These are phyloP conservation scores for Capsicum rhomboideum DNA, from an alignment of 257 asterid species.

Conservation along the genomic window DNA sequence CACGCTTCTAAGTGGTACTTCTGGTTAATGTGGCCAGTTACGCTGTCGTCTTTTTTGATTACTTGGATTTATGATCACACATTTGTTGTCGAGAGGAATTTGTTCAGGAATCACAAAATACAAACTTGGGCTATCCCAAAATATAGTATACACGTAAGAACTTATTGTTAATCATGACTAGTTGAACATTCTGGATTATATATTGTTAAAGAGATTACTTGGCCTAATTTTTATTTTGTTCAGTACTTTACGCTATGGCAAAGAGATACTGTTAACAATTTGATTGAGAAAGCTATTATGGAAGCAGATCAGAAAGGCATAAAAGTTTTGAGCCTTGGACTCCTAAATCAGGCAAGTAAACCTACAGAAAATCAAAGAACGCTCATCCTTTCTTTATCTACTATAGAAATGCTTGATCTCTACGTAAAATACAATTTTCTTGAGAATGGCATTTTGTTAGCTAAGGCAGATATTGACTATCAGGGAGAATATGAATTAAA, in stretches of 20 bases:
- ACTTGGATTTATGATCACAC: conserved; percentile 15
- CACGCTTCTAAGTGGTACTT: conserved; percentile 23
- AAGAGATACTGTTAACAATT: conserved; percentile 14
- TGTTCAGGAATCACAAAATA: conserved; percentile 9
- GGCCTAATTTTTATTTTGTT: background rate
- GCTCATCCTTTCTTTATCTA: too few species aligned
- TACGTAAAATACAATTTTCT: too few species aligned
- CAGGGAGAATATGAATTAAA: background rate
- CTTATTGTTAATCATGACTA: background rate
- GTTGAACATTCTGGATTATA: background rate
- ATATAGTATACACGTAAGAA: conserved; percentile 50
- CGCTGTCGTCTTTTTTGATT: conserved; percentile 18
- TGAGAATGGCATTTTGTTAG: too few species aligned
- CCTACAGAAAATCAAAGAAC: background rate
- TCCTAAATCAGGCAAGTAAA: conserved; percentile 19
- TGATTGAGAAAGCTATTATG: conserved; percentile 8
- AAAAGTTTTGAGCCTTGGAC: conserved; percentile 23
- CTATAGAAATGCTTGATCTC: too few species aligned
- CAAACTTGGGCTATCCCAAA: conserved; percentile 30
- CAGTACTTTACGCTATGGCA: conserved; percentile 20
- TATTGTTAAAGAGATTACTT: background rate
- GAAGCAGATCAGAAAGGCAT: conserved; percentile 26
- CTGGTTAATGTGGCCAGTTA: conserved; percentile 27
- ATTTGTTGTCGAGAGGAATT: conserved; percentile 24
- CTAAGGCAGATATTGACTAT: background rate